Conservation (phyloP, 2,329 filamentous ascomycete genomes). For the Nigrograna mackinnonii region DNA sequence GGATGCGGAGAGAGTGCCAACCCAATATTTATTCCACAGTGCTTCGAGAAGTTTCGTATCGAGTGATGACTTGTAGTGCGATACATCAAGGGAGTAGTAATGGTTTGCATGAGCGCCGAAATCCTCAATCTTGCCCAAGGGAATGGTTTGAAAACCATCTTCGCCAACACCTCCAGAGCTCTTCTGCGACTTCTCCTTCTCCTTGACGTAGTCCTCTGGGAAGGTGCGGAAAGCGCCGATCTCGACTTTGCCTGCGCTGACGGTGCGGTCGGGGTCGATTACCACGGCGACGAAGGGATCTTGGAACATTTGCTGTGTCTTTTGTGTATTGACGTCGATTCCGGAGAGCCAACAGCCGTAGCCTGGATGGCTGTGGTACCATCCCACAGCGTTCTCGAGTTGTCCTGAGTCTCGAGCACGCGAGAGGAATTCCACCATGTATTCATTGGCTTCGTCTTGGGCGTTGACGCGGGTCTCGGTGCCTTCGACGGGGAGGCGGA, state of each 20-base stretch:
- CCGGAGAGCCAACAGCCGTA: slow-evolving; percentile 98
- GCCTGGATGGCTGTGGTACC: slow-evolving; percentile 97
- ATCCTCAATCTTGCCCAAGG: slow-evolving; percentile 90
- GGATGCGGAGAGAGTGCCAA: slow-evolving; percentile 89
- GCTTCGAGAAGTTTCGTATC: slow-evolving; percentile 85
- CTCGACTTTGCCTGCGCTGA: slow-evolving; percentile 92
- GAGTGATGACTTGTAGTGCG: slow-evolving; percentile 91
- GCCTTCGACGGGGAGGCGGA: slow-evolving; percentile 91
- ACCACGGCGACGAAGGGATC: slow-evolving; percentile 96
- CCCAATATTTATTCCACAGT: slow-evolving; percentile 99
- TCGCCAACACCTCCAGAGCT: slow-evolving; percentile 45
- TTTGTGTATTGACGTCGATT: slow-evolving; percentile 90
- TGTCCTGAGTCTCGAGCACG: slow-evolving; percentile 75
- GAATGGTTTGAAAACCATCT: slow-evolving; percentile 76
- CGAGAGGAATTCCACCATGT: slow-evolving; percentile 85
- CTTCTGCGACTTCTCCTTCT: slow-evolving; percentile 46
- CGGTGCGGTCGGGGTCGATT: slow-evolving; percentile 93
- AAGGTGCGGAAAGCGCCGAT: slow-evolving; percentile 96
- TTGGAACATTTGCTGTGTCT: slow-evolving; percentile 79
- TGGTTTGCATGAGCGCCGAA: slow-evolving; percentile 90
- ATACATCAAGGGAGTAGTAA: slow-evolving; percentile 90
- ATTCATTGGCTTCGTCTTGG: slow-evolving; percentile 94
- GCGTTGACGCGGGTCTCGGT: slow-evolving; percentile 99
- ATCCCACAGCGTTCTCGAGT: slow-evolving; percentile 91
- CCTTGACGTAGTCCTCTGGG: slow-evolving; percentile 66